Conservation (phyloP, 73 alveolate genomes). For the Stentor roeselii region DNA sequence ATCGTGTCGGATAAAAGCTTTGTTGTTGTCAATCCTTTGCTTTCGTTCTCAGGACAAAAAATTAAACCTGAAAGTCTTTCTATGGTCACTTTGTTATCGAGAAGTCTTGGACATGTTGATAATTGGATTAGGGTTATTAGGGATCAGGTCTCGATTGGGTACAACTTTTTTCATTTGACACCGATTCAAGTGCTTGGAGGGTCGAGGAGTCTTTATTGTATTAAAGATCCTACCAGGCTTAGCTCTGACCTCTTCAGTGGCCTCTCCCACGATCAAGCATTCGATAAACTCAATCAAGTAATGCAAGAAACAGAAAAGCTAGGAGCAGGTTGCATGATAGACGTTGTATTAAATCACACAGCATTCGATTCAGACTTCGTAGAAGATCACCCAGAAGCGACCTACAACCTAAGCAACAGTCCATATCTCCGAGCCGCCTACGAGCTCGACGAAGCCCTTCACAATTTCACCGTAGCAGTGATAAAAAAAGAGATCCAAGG, state of each 20-base stretch:
- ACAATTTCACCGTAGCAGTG: constrained; percentile 57
- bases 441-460: constrained; percentile 63
- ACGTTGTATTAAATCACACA: constrained; percentile 86
- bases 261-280: constrained; percentile 32
- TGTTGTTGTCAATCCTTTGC: neutral
- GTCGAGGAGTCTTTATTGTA: constrained; percentile 64
- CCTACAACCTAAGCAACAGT: constrained; percentile 72
- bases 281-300: constrained; percentile 34
- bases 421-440: constrained; percentile 74
- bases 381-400: constrained; percentile 74
- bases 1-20: neutral
- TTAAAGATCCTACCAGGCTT: constrained; percentile 60
- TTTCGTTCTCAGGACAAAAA: neutral
- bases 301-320: constrained; percentile 29
- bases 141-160: constrained; percentile 61
- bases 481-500: constrained; percentile 50
- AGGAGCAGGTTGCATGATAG: constrained; percentile 57
- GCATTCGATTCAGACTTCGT: constrained; percentile 76
- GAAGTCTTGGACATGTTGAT: constrained; percentile 64
- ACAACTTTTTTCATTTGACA: constrained; percentile 73
- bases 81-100: constrained; percentile 62
- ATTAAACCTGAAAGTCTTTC: neutral
- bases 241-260: constrained; percentile 54
- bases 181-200: constrained; percentile 79
- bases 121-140: constrained; percentile 48